These are phyloP conservation scores for Ogataea nonfermentans DNA, from an alignment of 805 yeast genomes.

Conservation along the genomic window DNA sequence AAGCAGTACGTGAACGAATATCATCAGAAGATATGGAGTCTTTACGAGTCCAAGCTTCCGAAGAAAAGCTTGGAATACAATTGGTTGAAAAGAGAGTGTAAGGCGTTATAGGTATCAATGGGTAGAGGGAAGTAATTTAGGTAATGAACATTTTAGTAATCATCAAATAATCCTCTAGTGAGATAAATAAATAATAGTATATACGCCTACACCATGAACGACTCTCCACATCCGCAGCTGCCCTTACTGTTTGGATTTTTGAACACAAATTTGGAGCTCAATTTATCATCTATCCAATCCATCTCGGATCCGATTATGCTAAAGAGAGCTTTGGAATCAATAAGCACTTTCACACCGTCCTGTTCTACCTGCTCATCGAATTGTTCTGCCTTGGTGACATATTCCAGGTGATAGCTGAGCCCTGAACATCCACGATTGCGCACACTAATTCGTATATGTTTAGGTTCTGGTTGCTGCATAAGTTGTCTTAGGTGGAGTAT, in stretches of 20 bases:
- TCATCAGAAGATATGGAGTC: constrained; percentile 47
- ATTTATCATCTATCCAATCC: constrained; percentile 97
- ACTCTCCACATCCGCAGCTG: constrained; percentile 98
- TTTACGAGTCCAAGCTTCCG: constrained; percentile 38
- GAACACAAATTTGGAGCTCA: constrained; percentile 86
- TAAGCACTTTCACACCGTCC: constrained; percentile 88
- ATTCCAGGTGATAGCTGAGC: constrained; percentile 84
- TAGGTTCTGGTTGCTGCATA: constrained; percentile 79
- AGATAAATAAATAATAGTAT: constrained; percentile 4
- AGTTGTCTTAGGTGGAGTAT: constrained; percentile 65
- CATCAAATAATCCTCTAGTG: neutral
- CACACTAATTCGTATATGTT: constrained; percentile 90
- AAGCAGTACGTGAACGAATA: constrained; percentile 49
- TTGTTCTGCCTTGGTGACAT: constrained; percentile 87
- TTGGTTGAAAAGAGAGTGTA: constrained; percentile 53
- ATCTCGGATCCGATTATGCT: constrained; percentile 95
- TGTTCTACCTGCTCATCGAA: constrained; percentile 92
- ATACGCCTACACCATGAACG: constrained; percentile 77
- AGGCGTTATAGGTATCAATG: constrained; percentile 16
- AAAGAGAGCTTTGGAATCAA: constrained; percentile 94
- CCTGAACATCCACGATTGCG: constrained; percentile 97
- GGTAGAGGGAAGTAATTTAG: neutral
- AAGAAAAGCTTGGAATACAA: constrained; percentile 39
- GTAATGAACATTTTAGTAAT: constrained; percentile 1
- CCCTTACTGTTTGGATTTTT: constrained; percentile 96